Conservation (phyloP, 768 basidiomycete species). For the Hysterangium stoloniferum region DNA sequence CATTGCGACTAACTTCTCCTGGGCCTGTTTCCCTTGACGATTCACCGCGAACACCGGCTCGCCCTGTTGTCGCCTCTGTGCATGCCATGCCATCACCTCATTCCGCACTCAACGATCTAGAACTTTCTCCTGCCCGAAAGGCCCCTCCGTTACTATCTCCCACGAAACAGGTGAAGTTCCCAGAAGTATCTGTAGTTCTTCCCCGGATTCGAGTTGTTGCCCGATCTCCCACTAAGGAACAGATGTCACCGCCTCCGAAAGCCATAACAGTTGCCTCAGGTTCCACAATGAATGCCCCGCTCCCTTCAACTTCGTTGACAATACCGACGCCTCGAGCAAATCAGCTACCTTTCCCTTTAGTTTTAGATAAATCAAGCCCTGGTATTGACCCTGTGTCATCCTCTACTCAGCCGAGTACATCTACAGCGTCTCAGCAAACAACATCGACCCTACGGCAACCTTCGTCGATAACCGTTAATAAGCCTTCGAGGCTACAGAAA, state of each 20-base stretch:
- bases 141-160: constrained; percentile 15
- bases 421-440: neutral
- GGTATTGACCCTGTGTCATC: neutral
- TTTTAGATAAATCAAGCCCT: neutral
- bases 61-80: constrained; percentile 33
- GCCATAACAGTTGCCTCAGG: neutral
- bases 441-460: neutral
- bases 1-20: constrained; percentile 25
- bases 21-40: constrained; percentile 30
- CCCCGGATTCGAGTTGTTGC: neutral
- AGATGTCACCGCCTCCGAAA: neutral
- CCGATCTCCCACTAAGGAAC: neutral
- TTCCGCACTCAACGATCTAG: constrained; percentile 31
- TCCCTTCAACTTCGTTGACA: neutral
- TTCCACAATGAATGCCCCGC: neutral
- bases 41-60: constrained; percentile 49
- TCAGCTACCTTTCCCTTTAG: neutral
- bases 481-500: neutral
- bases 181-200: neutral
- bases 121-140: constrained; percentile 56
- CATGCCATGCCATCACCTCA: constrained; percentile 35
- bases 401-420: neutral
- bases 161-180: neutral
- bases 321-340: neutral
- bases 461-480: neutral